Base-by-base conservation (phyloP, 2,329 filamentous ascomycete genomes). In the Aspergillus sp. region DNA sequence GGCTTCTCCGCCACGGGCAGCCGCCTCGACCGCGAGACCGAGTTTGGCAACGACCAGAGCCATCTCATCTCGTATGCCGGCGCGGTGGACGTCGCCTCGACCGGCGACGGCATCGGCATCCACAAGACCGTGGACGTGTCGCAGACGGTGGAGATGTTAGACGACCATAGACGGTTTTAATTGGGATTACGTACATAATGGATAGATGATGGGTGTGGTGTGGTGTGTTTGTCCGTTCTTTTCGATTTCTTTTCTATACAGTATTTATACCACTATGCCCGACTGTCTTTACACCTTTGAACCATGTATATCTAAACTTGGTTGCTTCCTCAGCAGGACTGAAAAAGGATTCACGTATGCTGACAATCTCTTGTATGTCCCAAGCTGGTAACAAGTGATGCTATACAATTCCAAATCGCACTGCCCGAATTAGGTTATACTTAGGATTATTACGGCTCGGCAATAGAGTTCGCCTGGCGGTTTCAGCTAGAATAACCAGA, bases 21-120 rank as follows among this genome's bases (percentile, higher is more conserved):
- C 13, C 55, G 57, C 1, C 49, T 47, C 45, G 62, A 62, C 4
- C 62, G 58, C 42, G 59, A 60, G 32, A 42, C 56, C 13, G 61
- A 64, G 34, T 62, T 64, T 34, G 65, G 59, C 5, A 57, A 50
- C 21, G 66, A 70, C 11, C 64, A 70, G 45, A 68, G 64, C 42
- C 65, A 68, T 56, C 58, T 70, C 5, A 69, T 69, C 25, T 58
- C 64, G 2, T 66, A 58, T 36, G 64, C 66, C 1, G 67, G 64
- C 1, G 55, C 56, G 0, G 62, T 60, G 0, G 65, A 66, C 13
- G 36, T 47, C 31, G 43, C 21, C 23, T 31, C 45, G 5, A 11
- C n/a, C 4, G 50, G 54, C 7, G 52, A 51, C 5, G 50, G 34
- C 7, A 13, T 32, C 7, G 50, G 55, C 1, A 64, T 64, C 17